phyloP scores from a whole-genome alignment of 2,329 filamentous ascomycete species.

The Trematosphaeria pertusa region DNA sequence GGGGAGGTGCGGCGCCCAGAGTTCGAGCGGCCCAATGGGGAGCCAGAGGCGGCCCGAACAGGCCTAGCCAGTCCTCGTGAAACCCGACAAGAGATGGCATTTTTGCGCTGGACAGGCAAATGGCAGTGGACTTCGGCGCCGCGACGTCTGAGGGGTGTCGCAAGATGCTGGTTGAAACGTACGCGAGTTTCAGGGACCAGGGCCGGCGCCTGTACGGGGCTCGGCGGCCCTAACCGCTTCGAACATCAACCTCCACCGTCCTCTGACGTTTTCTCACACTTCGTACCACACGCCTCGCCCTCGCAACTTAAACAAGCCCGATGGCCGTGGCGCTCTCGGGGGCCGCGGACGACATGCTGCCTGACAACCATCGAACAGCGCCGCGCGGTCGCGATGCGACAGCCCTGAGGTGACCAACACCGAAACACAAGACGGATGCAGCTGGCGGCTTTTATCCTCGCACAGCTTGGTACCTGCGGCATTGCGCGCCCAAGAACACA shows the following conservation, averaged over 20 bases:
- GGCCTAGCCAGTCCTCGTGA: conserved; percentile 29
- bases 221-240: not conserved
- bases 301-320: not conserved
- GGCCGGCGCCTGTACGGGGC: conserved; percentile 12
- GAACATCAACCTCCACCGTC: conserved; percentile 6
- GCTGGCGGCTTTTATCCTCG: not conserved
- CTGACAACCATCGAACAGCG: too few relatives aligned
- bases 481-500: not conserved
- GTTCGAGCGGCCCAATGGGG: conserved; percentile 32
- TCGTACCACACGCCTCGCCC: conserved; percentile 8
- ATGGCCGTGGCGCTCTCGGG: not conserved
- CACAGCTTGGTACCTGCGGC: not conserved
- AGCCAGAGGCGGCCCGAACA: conserved; percentile 16
- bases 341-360: too few relatives aligned
- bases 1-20: conserved; percentile 33
- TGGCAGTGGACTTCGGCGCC: conserved; percentile 13
- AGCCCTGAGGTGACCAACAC: too few relatives aligned
- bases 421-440: too few relatives aligned
- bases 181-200: conserved; percentile 22
- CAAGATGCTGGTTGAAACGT: conserved; percentile 27
- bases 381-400: too few relatives aligned
- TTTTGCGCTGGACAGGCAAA: conserved; percentile 28
- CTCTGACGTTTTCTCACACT: conserved; percentile 9
- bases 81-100: conserved; percentile 36
- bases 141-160: conserved; percentile 40